Evolutionary conservation across 148 eudicot genomes (phyloP).

Genomic region (Rhododendron kiyosumense): DNA sequence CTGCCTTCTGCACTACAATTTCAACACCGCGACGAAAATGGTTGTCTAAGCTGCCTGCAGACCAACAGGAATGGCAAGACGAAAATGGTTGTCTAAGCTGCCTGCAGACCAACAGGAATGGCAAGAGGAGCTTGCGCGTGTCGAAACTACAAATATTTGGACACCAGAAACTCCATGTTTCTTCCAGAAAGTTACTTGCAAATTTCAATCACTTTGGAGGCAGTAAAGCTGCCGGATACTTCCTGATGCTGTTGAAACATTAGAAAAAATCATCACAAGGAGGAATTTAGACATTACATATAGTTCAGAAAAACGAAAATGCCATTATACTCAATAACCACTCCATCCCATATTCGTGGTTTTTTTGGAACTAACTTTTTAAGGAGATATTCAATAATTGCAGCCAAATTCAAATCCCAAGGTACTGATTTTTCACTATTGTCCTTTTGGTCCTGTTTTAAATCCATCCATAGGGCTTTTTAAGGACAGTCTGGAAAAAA

Average conservation of each 20-base stretch:
- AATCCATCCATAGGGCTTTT: not conserved
- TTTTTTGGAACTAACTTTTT: not conserved
- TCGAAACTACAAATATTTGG: not conserved
- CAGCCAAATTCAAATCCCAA: not conserved
- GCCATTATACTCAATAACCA: not conserved
- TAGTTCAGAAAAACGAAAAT: not conserved
- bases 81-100: not conserved
- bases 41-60: conserved; percentile 9
- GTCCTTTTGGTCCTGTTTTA: not conserved
- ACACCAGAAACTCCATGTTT: not conserved
- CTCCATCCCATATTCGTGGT: not conserved
- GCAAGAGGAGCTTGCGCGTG: conserved; percentile 3
- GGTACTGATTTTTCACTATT: not conserved
- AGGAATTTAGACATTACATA: not conserved
- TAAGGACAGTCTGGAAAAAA: not conserved
- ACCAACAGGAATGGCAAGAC: conserved; percentile 5
- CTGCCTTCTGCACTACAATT: not conserved
- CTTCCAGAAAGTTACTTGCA: not conserved
- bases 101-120: conserved; percentile 11
- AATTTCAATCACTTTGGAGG: conserved; percentile 53
- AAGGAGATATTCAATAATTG: not conserved
- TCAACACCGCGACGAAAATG: not conserved
- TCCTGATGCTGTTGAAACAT: conserved; percentile 62
- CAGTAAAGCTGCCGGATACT: conserved; percentile 81
- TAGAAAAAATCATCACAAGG: not conserved